Evolutionary conservation across 371 early-diverging fungal genomes (phyloP), one percentile per base, ranked within the genome.

Genomic region (Mucor circinelloides): DNA sequence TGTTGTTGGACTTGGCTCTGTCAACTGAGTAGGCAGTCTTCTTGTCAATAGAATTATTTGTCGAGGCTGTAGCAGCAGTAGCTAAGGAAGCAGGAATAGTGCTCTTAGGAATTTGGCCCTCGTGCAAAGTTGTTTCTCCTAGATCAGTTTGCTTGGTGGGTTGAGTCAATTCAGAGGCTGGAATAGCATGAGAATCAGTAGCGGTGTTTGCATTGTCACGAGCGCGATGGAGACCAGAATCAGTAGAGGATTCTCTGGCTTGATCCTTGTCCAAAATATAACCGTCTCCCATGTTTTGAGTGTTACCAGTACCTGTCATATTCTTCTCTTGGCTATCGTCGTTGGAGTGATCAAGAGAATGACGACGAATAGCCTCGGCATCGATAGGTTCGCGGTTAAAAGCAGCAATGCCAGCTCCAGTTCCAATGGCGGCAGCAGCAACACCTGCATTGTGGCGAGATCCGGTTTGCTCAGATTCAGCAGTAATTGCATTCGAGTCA

Each of bases 331-430:
- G 21, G 19, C 5, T 19, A 10, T 19, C 46, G 2, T 46, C 46
- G 10, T 46, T 46, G 10, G 46, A 19, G 10, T 50, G 2, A 13
- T 50, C 50, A 21, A 50, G 50, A 21, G 50, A 52, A 13, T 52
- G 52, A 52, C 27, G 52, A 52, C 52, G 52, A 52, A 52, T 52
- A 12, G 36, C 40, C 21, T 25, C 36, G 15, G 17, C 59, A 30
- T 44, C 46, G 19, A 42, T 42, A 60, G 44, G 42, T 30, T 40
- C 15, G 3, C 28, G 44, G n/a, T 27, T 25, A 12, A 30, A 28
- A 10, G 60, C 60, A 30, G 42, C 60, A 60, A 60, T 40, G 9
- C 44, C 60, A 23, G 60, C 60, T 1, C 60, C 60, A 44, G 60
- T 42, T 2, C 60, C 60, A 44, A 60, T 25, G 2, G 25, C 19